phyloP scores from a whole-genome alignment of 2,329 filamentous ascomycete genomes.

The Penicillium capsulatum region DNA sequence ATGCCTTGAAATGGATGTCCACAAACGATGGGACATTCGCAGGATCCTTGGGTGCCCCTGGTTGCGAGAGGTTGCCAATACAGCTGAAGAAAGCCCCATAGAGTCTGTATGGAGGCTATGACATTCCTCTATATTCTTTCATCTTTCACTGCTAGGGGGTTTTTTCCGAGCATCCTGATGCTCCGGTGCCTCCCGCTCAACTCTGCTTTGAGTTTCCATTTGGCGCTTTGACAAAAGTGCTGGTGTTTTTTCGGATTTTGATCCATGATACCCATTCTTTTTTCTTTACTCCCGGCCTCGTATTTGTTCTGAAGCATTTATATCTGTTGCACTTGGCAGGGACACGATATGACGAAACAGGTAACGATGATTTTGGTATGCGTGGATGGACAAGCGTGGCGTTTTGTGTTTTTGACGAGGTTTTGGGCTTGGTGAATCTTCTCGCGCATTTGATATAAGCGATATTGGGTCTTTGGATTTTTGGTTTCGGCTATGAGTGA shows the following conservation, averaged over 20 bases:
- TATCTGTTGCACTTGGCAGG: slow-evolving; percentile 2
- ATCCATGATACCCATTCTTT: slow-evolving; percentile 32
- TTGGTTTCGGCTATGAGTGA: too few relatives aligned
- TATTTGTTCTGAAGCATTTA: too few relatives aligned
- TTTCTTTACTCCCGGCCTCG: too few relatives aligned
- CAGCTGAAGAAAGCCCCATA: slow-evolving; percentile 27
- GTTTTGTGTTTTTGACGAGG: slow-evolving; percentile 14
- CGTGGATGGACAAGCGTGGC: slow-evolving; percentile 12
- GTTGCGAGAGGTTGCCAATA: slow-evolving; percentile 45
- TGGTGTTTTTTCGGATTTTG: slow-evolving; percentile 22
- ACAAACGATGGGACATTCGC: slow-evolving; percentile 54
- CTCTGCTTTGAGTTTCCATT: too few relatives aligned
- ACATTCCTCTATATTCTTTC: slow-evolving; percentile 8
- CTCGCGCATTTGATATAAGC: not conserved
- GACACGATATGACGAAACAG: slow-evolving; percentile 6
- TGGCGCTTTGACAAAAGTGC: slow-evolving; percentile 20
- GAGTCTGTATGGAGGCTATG: slow-evolving; percentile 38
- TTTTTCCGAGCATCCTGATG: too few relatives aligned
- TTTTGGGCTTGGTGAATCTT: slow-evolving; percentile 8
- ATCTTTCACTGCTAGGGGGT: slow-evolving; percentile 6
- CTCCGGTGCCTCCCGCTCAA: too few relatives aligned
- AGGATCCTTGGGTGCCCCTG: slow-evolving; percentile 54
- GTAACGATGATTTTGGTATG: slow-evolving; percentile 7
- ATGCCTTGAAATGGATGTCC: slow-evolving; percentile 56
- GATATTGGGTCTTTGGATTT: too few relatives aligned